Base-by-base conservation (phyloP, 2,329 filamentous ascomycete genomes). In the Lachnellula cervina region DNA sequence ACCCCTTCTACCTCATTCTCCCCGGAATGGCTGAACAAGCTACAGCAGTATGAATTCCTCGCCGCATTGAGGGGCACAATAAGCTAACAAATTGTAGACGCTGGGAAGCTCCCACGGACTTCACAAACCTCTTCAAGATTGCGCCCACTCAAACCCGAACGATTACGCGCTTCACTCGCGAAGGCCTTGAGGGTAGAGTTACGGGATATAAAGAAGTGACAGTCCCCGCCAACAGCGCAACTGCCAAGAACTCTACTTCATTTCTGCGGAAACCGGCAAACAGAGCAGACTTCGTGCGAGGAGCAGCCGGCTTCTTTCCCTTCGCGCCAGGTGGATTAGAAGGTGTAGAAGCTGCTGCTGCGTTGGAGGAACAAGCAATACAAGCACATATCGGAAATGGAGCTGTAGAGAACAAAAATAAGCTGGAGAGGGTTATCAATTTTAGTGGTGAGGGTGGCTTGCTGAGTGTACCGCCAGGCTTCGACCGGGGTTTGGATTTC, bases 131-230 rank as follows among this genome's bases (percentile, higher is more conserved):
- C 17, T 96, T 96, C 72, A 83, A 87, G 60, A 80, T 97, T 53
- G 90, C 91, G 1, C 89, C 91, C 3, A 95, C 93, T 0, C 94
- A 97, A 73, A 93, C 91, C 16, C 84, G 94, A 56, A 97, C 92
- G n/a, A 87, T 97, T 63, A 96, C 90, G 28, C 86, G 94, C 32
- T 99, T 99, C 71, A 88, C 86, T 45, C 82, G 94, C 54, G 90
- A 96, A 72, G 94, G 94, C 5, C 80, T 97, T 14, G 91, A 97
- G 73, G 94, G 94, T 21, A 83, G 88, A 51, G 93, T 99, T 23
- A 96, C 90, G 8, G 92, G 92, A 50, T 97, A 99, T 72, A 88
- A 87, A 68, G 94, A 97, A 70, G 89, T 97, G 50, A 97, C 94
- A 1, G 85, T 97, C 8, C 90, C 93, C 5, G 90, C 90, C 35